Base-by-base conservation (phyloP, 768 basidiomycete genomes). In the Auricularia sp. region DNA sequence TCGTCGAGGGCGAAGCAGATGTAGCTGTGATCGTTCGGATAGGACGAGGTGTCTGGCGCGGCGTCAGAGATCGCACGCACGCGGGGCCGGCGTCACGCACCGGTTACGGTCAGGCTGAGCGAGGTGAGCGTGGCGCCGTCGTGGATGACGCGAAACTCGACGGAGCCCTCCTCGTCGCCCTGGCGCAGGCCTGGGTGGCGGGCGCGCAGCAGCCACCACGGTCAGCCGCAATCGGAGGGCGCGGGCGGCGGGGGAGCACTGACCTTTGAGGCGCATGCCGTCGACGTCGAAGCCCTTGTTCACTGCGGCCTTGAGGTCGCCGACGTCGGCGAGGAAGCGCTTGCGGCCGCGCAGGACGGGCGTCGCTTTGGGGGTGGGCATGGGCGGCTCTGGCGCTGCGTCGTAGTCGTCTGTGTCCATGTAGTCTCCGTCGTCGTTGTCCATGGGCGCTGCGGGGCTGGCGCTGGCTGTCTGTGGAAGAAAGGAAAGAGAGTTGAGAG, bases 121-220 rank as follows among this genome's bases (percentile, higher is more conserved):
- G 75, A 66, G 36, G 80, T 65, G 51, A 79, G 68, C 47, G 73
- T 74, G 63, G 77, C 71, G 7, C 70, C 73, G 43, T 72, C 74
- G 35, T 63, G 63, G n/a, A 79, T 71, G 53, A 73, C 73, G 12
- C 69, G 69, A 36, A 86, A 74, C 62, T 85, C 79, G n/a, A 88
- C 73, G n/a, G 81, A 78, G 16, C 85, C 85, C 67, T 87, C 86
- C 61, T 87, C 86, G 34, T 87, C 86, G 34, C 85, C 85, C 33
- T 77, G 56, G 35, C 74, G 71, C n/a, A 86, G 70, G 61, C 72
- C 86, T 88, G 56, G 10, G 12, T 56, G 23, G n/a, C 12, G 14
- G 54, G 12, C 54, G 23, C 29, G 29, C 53, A 18, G 53, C n/a
- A 18, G n/a, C 53, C 18, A n/a, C n/a, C 53, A 29, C 53, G 56